Base-by-base conservation (phyloP, 495 filamentous ascomycete genomes). In the Xylona heveae region DNA sequence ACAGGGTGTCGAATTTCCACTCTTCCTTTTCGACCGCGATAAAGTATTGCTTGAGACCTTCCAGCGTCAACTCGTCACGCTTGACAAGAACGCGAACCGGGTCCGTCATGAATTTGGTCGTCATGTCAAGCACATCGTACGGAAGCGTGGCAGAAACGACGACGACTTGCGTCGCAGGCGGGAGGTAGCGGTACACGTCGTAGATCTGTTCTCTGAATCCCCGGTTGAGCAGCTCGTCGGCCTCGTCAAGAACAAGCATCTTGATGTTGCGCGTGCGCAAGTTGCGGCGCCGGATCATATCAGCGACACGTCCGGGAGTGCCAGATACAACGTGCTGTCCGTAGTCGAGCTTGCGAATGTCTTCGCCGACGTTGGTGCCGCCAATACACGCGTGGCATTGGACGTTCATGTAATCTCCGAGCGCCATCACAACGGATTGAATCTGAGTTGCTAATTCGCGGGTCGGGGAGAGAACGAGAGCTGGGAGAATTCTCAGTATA, bases 1-100 rank as follows among this genome's bases (percentile, higher is more conserved):
- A 95, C 6, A 99, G 71, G n/a, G 88, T 99, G 49, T 99, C 88
- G 41, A 99, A 83, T 48, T 99, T 99, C 88, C 88, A 99, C 45
- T 95, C 88, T 52, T 99, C 88, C 59, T 94, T 95, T 59, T 99
- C 88, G 19, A 95, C 84, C 7, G 88, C 90, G 44, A 99, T 99
- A 57, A 91, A 99, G 59, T 91, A 99, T 53, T 99, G 88, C 63
- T 95, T 95, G 36, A 99, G 71, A 38, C 88, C 88, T 55, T 99
- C 88, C 19, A 99, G 69, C 6, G 88, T 99, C 60, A 99, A 64
- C 53, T 99, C 88, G 52, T 93, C 88, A 74, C 82, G 83, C 72
- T 99, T 95, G 49, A 99, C 88, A n/a, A 99, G 59, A 44, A 99
- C 92, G 39, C 88, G 80, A 19, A 99, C 88, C 13, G 88, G 90